Evolutionary conservation across 352 stramenopile genomes (phyloP), one percentile per base, ranked within the genome.

Genomic region (Globisporangium cylindrosporum): DNA sequence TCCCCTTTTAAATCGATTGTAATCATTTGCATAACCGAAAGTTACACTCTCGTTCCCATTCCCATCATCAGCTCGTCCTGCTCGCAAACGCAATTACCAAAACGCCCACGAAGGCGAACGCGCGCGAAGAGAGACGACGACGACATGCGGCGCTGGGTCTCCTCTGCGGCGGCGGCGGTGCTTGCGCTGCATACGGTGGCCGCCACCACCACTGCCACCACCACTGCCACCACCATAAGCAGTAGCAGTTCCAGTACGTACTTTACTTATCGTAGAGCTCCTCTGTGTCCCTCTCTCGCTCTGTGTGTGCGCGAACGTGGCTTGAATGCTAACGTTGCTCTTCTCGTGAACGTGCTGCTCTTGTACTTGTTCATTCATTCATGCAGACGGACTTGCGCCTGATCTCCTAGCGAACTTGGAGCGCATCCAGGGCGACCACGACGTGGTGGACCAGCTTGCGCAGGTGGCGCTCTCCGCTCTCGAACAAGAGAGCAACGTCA

Each of bases 371-470:
- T 8, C n/a, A 53, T 53, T 60, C 27, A 22, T 1, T 18, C 24
- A 15, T 10, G 58, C 22, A 64, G 48, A 24, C 34, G 20, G 1
- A n/a, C 46, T 59, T 20, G 18, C 43, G 10, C 8, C 29, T 7
- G 69, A 78, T 25, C 32, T 62, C 6, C 56, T 29, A 14, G 64
- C 65, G 22, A 67, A 77, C 46, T 34, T 79, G 64, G 62, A 67
- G 8, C 73, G 73, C 55, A 68, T 79, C 58, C 66, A 79, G 56
- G 53, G 59, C 64, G 70, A 76, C 46, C 74, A 79, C 64, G 59
- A 68, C 48, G 32, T 43, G 12, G 66, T 85, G 41, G 49, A 74
- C 3, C 65, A 80, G 22, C 80, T 91, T 9, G 86, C 80, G 9
- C 71, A 79, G 57, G 74, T 73, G 20, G 84, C 76, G 69, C 73